A percentile compares a stretch with the other conserved stretches of the same genome.
Conservation (phyloP, 2,329 filamentous ascomycete species). For the Fusarium luffae region DNA sequence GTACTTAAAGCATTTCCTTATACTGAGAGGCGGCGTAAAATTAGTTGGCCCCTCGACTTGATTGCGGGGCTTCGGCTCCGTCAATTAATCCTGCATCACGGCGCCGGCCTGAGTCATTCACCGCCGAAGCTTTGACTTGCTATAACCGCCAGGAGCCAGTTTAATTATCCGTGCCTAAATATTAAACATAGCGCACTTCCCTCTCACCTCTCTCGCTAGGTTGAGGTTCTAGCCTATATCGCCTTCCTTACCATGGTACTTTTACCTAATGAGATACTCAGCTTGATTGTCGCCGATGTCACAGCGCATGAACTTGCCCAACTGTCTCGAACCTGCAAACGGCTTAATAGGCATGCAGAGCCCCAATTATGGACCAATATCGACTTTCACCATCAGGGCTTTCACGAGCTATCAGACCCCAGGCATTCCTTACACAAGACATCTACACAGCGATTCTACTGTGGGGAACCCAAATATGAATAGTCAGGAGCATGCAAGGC, state of each 20-base stretch:
- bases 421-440: not conserved
- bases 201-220: too few relatives aligned
- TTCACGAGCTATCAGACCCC: not conserved
- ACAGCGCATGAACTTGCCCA: not conserved
- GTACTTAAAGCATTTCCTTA: too few relatives aligned
- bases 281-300: rapidly evolving
- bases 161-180: too few relatives aligned
- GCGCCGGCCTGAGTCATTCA: not conserved
- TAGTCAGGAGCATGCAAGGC: not conserved
- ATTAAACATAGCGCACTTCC: too few relatives aligned
- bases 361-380: not conserved
- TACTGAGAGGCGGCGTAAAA: too few relatives aligned
- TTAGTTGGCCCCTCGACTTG: too few relatives aligned
- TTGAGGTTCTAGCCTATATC: not conserved
- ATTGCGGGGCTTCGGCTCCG: too few relatives aligned
- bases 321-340: not conserved
- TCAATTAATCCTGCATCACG: not conserved
- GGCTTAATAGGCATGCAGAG: not conserved
- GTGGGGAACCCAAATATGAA: not conserved
- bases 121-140: not conserved
- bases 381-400: not conserved
- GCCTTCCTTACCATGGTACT: rapidly evolving
- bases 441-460: not conserved
- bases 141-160: too few relatives aligned
- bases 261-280: not conserved